Percentiles rank a stretch among this genome's conserved stretches.
Conservation (phyloP, 495 filamentous ascomycete species). For the Penicillium egyptiacum region DNA sequence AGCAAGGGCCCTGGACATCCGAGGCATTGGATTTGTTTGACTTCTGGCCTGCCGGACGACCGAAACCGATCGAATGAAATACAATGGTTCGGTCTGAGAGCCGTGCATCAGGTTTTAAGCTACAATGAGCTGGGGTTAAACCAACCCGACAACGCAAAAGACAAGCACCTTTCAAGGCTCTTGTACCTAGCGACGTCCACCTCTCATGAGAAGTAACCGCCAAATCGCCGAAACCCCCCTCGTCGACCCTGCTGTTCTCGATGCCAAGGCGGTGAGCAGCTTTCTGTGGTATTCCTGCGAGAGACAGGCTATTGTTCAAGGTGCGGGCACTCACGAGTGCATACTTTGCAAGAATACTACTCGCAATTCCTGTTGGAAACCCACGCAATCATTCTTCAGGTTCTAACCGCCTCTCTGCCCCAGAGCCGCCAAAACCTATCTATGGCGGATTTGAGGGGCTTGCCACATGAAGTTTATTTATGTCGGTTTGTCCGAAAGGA, state of each 20-base stretch:
- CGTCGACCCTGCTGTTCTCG: not conserved
- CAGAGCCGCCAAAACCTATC: not conserved
- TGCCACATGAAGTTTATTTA: not conserved
- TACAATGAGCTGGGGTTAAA: not conserved
- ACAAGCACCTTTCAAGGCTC: not conserved
- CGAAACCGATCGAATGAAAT: slow-evolving; percentile 30
- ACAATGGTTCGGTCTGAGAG: not conserved
- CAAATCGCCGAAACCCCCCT: not conserved
- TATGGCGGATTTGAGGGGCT: not conserved
- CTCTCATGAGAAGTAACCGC: not conserved
- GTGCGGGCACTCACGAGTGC: not conserved
- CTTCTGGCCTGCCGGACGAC: slow-evolving; percentile 48
- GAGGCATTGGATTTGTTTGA: slow-evolving; percentile 62
- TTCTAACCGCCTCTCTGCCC: not conserved
- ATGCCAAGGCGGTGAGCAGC: not conserved
- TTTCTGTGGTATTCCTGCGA: not conserved
- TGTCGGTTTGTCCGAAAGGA: not conserved
- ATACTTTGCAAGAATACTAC: not conserved
- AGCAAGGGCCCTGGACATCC: slow-evolving; percentile 54
- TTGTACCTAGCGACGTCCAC: not conserved
- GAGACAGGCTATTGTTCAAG: not conserved
- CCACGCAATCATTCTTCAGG: not conserved
- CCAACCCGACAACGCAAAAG: not conserved
- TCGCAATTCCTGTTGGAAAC: not conserved
- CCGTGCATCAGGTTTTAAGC: not conserved